Evolutionary conservation across 2,329 filamentous ascomycete species (phyloP), one percentile per base, ranked within the genome.

Genomic region (Xylariaceae sp.): DNA sequence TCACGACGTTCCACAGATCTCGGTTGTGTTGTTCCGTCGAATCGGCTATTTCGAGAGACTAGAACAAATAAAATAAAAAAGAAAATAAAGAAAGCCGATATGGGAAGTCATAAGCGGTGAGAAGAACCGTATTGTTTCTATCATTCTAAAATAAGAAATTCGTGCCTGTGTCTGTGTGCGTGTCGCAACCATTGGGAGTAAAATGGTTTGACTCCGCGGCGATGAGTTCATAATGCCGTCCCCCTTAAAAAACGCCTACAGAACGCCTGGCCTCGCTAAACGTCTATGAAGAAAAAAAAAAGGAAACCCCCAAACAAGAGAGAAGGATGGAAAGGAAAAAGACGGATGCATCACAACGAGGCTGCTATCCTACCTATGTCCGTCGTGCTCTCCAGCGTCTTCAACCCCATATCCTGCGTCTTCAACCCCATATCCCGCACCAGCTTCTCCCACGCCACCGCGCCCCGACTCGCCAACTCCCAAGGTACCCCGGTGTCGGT

Each of bases 401-500:
- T 63, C 44, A 72, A 34, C 49, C 66, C 64, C 70, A 72, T 67
- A 48, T 72, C 60, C 6, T 71, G 67, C 3, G 63, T 59, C 10
- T 60, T 63, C 44, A 72, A 34, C 49, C 66, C 64, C 70, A 72
- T 67, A 48, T 72, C 71, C 53, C 63, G 62, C 3, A 70, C 65
- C 4, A 73, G 65, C 62, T 71, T 72, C 34, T 56, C 57, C 70
- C 70, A 73, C 9, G 71, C 69, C 1, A 55, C 55, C 5, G 70
- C 71, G 4, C 71, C 71, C 8, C 71, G 68, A 30, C 67, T 66
- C 2, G 71, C 71, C 18, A 73, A 58, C 59, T 79, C 77, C 69
- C 78, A 80, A 0, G 86, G 85, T 10, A 82, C 78, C 0, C 71
- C 73, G 0, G 80, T 73, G 8, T 78, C 79, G 8, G 74, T 69